These are phyloP conservation scores for Pyrenochaeta sp. DNA, from an alignment of 2,329 filamentous ascomycete genomes.

Conservation along the genomic window DNA sequence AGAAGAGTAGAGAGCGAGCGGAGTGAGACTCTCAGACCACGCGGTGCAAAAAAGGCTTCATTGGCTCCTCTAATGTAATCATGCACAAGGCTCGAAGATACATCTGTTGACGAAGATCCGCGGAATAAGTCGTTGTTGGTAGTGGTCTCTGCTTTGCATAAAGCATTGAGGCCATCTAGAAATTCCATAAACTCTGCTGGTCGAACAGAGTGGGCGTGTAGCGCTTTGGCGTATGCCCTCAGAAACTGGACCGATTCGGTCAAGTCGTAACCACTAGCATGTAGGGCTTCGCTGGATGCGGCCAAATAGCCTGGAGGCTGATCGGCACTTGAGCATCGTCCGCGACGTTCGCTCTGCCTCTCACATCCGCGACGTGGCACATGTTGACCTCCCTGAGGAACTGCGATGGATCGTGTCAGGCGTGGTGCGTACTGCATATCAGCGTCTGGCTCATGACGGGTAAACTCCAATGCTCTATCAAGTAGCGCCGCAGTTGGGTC, in stretches of 20 bases:
- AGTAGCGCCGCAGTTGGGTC: conserved; percentile 27
- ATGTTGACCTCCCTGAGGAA: conserved; percentile 28
- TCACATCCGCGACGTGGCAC: conserved; percentile 2
- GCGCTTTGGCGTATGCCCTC: conserved; percentile 39
- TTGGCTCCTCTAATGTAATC: conserved; percentile 42
- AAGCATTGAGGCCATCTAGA: conserved; percentile 43
- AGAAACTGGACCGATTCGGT: conserved; percentile 33
- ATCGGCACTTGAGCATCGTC: conserved; percentile 1
- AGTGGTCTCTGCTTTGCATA: conserved; percentile 27
- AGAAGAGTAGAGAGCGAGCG: conserved; percentile 34
- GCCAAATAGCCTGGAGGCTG: neutral
- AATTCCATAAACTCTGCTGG: conserved; percentile 44
- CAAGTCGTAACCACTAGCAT: neutral
- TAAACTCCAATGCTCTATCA: conserved; percentile 35
- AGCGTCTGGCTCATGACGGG: conserved; percentile 31
- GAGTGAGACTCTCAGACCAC: conserved; percentile 38
- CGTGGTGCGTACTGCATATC: conserved; percentile 35
- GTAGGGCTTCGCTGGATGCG: conserved; percentile 14
- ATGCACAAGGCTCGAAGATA: conserved; percentile 18
- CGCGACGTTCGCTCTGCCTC: conserved; percentile 4
- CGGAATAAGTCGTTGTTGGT: conserved; percentile 15
- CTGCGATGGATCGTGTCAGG: conserved; percentile 33
- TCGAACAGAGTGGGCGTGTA: conserved; percentile 40
- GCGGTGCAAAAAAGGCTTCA: conserved; percentile 44
- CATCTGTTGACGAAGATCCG: neutral